phyloP scores from a whole-genome alignment of 345 rosid species.

The Viola odorata region DNA sequence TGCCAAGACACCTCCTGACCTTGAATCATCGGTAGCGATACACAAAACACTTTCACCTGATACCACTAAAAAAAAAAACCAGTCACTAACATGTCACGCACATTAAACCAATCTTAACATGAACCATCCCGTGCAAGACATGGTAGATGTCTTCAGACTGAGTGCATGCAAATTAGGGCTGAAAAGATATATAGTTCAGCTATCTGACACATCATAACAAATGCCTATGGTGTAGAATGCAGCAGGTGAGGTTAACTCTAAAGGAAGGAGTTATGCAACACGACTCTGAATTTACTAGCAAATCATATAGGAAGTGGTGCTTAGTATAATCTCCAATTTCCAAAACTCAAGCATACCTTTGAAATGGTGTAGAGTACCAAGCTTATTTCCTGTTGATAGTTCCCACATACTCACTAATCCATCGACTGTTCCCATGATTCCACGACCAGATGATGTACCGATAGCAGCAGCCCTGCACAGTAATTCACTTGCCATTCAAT shows the following conservation, averaged over 20 bases:
- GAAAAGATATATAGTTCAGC: not conserved
- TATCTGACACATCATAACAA: not conserved
- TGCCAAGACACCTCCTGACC: conserved; percentile 37
- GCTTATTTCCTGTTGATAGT: conserved; percentile 52
- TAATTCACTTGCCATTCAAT: not conserved
- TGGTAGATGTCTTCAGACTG: not conserved
- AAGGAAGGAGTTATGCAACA: not conserved
- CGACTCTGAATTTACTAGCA: not conserved
- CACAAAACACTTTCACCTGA: conserved; percentile 62
- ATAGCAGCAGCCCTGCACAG: conserved; percentile 53
- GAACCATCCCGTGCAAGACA: not conserved
- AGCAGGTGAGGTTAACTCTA: not conserved
- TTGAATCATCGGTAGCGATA: conserved; percentile 60
- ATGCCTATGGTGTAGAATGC: not conserved
- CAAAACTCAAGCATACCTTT: conserved; percentile 42
- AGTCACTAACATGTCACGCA: not conserved
- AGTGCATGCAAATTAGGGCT: not conserved
- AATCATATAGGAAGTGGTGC: conserved; percentile 5
- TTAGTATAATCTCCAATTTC: not conserved
- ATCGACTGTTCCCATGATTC: conserved; percentile 66
- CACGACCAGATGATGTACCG: conserved; percentile 47
- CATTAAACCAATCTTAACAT: not conserved
- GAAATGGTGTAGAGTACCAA: conserved; percentile 59
- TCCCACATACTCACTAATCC: conserved; percentile 76
- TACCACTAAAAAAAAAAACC: not conserved